phyloP scores from a whole-genome alignment of 2,329 filamentous ascomycete species.

The Teratosphaeria zuluensis region DNA sequence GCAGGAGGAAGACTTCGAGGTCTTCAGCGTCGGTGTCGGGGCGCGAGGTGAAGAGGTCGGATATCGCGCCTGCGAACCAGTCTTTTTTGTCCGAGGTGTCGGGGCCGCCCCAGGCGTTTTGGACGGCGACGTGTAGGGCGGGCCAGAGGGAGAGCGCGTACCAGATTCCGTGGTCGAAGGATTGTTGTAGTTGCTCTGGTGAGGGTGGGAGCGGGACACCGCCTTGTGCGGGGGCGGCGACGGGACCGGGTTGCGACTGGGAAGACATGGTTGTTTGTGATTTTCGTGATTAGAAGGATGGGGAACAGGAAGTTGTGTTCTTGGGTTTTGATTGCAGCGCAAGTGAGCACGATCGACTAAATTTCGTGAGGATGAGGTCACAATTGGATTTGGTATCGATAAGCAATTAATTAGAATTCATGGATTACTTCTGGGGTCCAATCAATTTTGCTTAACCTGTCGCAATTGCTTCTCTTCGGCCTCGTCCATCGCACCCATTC shows the following conservation, averaged over 20 bases:
- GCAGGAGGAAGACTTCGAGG: slow-evolving; percentile 72
- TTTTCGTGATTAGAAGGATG: neutral
- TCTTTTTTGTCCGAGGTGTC: slow-evolving; percentile 80
- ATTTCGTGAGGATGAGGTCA: neutral
- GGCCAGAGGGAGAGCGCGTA: slow-evolving; percentile 81
- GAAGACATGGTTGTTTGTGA: slow-evolving; percentile 1
- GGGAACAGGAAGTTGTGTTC: neutral
- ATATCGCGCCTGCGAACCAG: slow-evolving; percentile 86
- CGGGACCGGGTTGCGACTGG: slow-evolving; percentile 3
- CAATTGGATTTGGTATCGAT: neutral
- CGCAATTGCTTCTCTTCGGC: too few relatives aligned
- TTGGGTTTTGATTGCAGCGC: neutral
- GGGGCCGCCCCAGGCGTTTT: slow-evolving; percentile 79
- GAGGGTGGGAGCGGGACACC: slow-evolving; percentile 9
- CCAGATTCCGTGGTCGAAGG: slow-evolving; percentile 74
- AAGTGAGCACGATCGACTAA: neutral
- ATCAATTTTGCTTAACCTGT: too few relatives aligned
- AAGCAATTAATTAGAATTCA: too few relatives aligned
- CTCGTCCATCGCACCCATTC: too few relatives aligned
- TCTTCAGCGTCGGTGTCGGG: slow-evolving; percentile 64
- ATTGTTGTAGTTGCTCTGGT: slow-evolving; percentile 19
- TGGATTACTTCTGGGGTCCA: too few relatives aligned
- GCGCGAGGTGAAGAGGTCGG: slow-evolving; percentile 59
- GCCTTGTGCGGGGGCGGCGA: slow-evolving; percentile 1
- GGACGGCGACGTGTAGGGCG: slow-evolving; percentile 74